Conservation (phyloP, 1,284 basidiomycete genomes). For the Malassezia brasiliensis region DNA sequence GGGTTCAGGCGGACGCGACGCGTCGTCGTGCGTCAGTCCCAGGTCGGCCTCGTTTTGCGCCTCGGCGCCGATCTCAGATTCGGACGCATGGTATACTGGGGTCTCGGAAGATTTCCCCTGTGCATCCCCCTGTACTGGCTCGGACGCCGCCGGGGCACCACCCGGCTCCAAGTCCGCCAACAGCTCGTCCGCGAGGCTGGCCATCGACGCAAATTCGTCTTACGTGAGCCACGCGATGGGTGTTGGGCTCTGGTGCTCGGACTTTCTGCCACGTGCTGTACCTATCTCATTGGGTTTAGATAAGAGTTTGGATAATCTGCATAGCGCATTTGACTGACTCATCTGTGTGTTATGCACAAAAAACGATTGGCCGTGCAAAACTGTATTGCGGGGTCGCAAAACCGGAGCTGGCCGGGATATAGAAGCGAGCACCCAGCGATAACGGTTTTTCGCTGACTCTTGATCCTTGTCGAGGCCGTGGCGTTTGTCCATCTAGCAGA, state of each 20-base stretch:
- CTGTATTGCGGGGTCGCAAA: not conserved
- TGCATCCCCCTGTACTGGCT: not conserved
- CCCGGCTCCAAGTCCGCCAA: conserved; percentile 62
- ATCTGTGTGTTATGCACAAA: not conserved
- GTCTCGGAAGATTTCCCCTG: not conserved
- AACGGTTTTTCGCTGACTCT: not conserved
- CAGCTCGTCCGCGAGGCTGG: conserved; percentile 68
- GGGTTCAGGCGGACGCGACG: conserved; percentile 66
- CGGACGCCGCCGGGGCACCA: conserved; percentile 22
- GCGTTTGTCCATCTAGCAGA: not conserved
- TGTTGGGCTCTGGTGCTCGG: not conserved
- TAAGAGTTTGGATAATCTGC: not conserved
- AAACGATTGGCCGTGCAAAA: not conserved
- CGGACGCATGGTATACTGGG: conserved; percentile 50
- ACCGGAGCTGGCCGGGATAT: not conserved
- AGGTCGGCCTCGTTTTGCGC: conserved; percentile 19
- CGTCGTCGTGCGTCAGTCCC: conserved; percentile 4
- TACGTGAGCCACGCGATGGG: not conserved
- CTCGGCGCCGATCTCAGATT: conserved; percentile 18
- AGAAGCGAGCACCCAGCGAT: not conserved
- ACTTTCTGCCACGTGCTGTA: not conserved
- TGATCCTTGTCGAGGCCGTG: conserved; percentile 1
- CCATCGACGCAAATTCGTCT: conserved; percentile 20
- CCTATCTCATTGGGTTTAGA: not conserved
- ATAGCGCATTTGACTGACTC: not conserved